phyloP scores from a whole-genome alignment of 306 rosid genomes.

The Gillenia trifoliata region DNA sequence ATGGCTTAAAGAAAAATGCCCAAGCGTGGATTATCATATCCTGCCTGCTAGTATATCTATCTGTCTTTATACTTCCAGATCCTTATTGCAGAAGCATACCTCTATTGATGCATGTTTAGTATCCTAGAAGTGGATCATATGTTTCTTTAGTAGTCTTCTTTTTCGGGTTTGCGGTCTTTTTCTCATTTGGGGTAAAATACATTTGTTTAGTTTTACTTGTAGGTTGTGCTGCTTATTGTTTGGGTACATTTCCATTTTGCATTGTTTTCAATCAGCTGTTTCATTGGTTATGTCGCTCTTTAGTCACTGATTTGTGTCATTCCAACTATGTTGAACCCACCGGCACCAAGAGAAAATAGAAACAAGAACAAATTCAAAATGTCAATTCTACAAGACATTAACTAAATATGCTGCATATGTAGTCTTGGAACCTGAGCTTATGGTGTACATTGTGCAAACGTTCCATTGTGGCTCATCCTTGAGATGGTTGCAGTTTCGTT shows the following conservation, averaged over 20 bases:
- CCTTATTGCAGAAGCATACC: neutral
- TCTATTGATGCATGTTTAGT: neutral
- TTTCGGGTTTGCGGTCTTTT: neutral
- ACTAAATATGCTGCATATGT: neutral
- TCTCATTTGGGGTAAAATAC: neutral
- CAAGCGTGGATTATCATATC: conserved; percentile 7
- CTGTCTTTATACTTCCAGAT: conserved; percentile 10
- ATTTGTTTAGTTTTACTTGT: conserved; percentile 1
- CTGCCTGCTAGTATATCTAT: conserved; percentile 12
- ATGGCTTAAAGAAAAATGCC: conserved; percentile 17
- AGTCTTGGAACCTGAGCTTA: conserved; percentile 3
- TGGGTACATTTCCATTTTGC: neutral
- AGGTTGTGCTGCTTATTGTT: neutral
- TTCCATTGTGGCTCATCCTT: conserved; percentile 1
- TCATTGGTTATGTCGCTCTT: neutral
- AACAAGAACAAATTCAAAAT: neutral
- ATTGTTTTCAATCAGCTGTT: neutral
- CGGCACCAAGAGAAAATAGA: neutral
- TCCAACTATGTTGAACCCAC: neutral
- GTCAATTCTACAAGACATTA: neutral
- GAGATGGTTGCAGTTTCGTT: conserved; percentile 1
- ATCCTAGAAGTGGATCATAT: conserved; percentile 19
- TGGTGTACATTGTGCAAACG: conserved; percentile 4
- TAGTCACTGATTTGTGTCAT: neutral
- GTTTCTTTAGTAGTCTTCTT: conserved; percentile 1